phyloP scores from a whole-genome alignment of 768 basidiomycete species.

The Trametes villosa region DNA sequence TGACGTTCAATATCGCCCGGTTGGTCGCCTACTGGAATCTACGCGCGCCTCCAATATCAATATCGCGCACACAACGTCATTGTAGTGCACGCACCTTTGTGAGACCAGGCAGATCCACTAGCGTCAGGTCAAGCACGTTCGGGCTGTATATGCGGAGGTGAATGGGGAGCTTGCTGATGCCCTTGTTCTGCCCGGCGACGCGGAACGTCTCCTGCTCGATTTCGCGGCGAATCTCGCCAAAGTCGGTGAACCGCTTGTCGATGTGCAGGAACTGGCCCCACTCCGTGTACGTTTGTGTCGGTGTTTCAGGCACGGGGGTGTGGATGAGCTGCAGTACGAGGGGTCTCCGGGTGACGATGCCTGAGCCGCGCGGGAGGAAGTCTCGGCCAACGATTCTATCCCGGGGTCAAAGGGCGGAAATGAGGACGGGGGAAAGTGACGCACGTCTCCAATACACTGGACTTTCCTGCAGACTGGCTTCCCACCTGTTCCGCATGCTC shows the following conservation, averaged over 20 bases:
- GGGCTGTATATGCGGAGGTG: constrained; percentile 96
- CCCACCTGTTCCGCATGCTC: constrained; percentile 65
- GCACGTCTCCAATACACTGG: constrained; percentile 93
- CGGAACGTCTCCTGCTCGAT: constrained; percentile 98
- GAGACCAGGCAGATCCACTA: constrained; percentile 95
- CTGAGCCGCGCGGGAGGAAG: constrained; percentile 86
- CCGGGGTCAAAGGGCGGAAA: constrained; percentile 5
- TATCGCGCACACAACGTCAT: not conserved
- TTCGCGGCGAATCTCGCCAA: constrained; percentile 90
- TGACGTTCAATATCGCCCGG: constrained; percentile 98
- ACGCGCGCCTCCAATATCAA: constrained; percentile 4
- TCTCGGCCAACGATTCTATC: constrained; percentile 87
- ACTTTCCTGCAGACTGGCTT: constrained; percentile 96
- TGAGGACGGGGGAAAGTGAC: constrained; percentile 35
- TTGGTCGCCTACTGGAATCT: constrained; percentile 97
- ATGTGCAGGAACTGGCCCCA: constrained; percentile 98
- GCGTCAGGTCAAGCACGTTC: constrained; percentile 90
- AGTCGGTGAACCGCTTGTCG: constrained; percentile 97
- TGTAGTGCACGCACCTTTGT: constrained; percentile 75
- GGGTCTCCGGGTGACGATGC: constrained; percentile 95
- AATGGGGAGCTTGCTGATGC: constrained; percentile 94
- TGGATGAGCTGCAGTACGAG: constrained; percentile 96
- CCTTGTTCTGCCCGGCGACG: constrained; percentile 98
- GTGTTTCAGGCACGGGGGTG: constrained; percentile 65
- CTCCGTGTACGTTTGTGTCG: constrained; percentile 62